Evolutionary conservation across 2,329 filamentous ascomycete species (phyloP).

Genomic region (Trichoderma oligosporum): DNA sequence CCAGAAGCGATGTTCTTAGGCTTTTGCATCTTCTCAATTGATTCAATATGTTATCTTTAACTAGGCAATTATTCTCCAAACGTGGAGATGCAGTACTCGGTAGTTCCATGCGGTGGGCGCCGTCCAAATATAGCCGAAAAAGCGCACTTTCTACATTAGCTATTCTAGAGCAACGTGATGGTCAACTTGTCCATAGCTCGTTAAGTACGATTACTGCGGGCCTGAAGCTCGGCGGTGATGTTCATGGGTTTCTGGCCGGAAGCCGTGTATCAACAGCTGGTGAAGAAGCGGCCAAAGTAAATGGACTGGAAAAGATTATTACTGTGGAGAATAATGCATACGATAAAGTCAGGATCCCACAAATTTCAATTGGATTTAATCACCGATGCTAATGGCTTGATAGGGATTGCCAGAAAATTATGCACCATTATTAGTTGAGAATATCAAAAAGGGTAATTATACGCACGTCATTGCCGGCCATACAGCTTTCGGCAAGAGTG

Average conservation of each 20-base stretch:
- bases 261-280: conserved; percentile 70
- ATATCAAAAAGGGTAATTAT: conserved; percentile 92
- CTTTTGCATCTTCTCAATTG: conserved; percentile 5
- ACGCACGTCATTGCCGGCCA: conserved; percentile 89
- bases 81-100: conserved; percentile 8
- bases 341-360: conserved; percentile 68
- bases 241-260: conserved; percentile 77
- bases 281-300: conserved; percentile 80
- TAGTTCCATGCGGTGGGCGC: conserved; percentile 1
- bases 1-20: conserved; percentile 1
- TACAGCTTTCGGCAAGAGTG: conserved; percentile 93
- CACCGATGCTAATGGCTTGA: not conserved
- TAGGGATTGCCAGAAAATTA: conserved; percentile 90
- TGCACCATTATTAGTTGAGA: conserved; percentile 88
- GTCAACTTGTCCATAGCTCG: conserved; percentile 77
- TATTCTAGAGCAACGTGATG: conserved; percentile 87
- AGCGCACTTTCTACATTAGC: conserved; percentile 51
- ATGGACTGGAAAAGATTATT: conserved; percentile 88
- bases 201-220: conserved; percentile 83
- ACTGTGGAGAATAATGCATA: conserved; percentile 85
- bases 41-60: conserved; percentile 4
- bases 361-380: not conserved
- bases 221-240: conserved; percentile 75
- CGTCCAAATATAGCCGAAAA: conserved; percentile 8
- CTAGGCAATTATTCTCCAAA: conserved; percentile 10